Conservation (phyloP, 169 alveolate species). For the Blepharisma undulans region DNA sequence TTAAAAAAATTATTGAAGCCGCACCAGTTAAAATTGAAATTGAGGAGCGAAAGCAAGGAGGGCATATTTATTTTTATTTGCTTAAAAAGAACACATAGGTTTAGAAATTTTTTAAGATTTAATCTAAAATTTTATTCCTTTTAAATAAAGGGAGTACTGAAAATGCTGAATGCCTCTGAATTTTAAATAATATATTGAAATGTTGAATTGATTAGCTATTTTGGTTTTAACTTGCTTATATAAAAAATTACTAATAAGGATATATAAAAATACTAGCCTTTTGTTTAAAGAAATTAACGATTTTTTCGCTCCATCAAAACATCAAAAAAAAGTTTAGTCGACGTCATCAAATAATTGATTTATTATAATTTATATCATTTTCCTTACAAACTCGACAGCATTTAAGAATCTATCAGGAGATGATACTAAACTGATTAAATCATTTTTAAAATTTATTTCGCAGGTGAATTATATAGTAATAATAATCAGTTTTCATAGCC, state of each 20-base stretch:
- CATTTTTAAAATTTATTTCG: neutral
- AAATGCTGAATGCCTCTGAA: neutral
- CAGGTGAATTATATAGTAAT: neutral
- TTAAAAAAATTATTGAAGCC: neutral
- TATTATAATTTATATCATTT: neutral
- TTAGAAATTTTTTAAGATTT: neutral
- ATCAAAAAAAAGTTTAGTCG: neutral
- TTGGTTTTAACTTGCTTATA: neutral
- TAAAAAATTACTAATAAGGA: too few species aligned
- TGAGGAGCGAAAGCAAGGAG: conserved; percentile 4
- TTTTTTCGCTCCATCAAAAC: neutral
- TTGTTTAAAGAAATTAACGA: neutral
- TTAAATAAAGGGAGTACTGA: neutral
- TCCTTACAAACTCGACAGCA: neutral
- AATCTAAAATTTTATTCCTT: neutral
- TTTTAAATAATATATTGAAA: too few species aligned
- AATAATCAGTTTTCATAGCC: neutral
- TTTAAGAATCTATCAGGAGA: neutral
- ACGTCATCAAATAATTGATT: neutral
- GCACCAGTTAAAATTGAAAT: neutral
- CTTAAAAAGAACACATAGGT: neutral
- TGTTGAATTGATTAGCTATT: too few species aligned
- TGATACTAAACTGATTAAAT: neutral
- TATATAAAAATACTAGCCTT: too few species aligned
- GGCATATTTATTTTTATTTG: neutral